phyloP scores from a whole-genome alignment of 352 stramenopile species.

The Elongisporangium senticosum region DNA sequence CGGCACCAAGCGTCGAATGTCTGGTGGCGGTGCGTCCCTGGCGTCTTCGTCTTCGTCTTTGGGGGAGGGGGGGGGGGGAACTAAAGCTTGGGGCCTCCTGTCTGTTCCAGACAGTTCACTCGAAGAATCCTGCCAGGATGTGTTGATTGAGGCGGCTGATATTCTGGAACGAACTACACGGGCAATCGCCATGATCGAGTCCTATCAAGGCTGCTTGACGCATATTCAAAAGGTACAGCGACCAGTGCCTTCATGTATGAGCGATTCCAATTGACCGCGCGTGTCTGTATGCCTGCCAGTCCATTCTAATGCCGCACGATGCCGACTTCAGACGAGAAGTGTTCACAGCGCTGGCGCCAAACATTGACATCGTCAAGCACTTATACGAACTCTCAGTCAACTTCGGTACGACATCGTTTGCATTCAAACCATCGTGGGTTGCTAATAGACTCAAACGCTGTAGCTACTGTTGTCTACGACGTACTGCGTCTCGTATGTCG shows the following conservation, averaged over 20 bases:
- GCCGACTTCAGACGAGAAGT: slow-evolving; percentile 28
- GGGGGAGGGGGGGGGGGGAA: no score
- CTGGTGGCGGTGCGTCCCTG: background rate
- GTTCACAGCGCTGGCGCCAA: slow-evolving; percentile 28
- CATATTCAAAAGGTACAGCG: slow-evolving; percentile 34
- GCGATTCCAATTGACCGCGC: background rate
- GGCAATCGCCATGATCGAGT: slow-evolving; percentile 26
- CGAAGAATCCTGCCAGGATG: slow-evolving; percentile 22
- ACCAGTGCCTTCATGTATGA: background rate
- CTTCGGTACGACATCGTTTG: slow-evolving; percentile 20
- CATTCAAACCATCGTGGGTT: background rate
- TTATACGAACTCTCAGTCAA: slow-evolving; percentile 39
- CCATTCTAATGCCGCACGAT: slow-evolving; percentile 27
- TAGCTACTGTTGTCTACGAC: slow-evolving; percentile 38
- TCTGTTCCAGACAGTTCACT: background rate
- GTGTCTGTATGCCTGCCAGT: slow-evolving; percentile 11
- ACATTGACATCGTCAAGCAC: slow-evolving; percentile 28
- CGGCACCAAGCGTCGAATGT: background rate
- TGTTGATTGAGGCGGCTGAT: slow-evolving; percentile 30
- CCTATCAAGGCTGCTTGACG: slow-evolving; percentile 38
- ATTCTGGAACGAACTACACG: slow-evolving; percentile 26
- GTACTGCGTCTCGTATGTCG: slow-evolving; percentile 43
- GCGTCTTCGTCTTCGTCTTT: no score
- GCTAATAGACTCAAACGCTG: background rate
- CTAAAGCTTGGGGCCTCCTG: no score